Percentiles rank a stretch among this genome's conserved stretches.
phyloP scores from a whole-genome alignment of 2,329 filamentous ascomycete genomes.

The Colletotrichum incanum region DNA sequence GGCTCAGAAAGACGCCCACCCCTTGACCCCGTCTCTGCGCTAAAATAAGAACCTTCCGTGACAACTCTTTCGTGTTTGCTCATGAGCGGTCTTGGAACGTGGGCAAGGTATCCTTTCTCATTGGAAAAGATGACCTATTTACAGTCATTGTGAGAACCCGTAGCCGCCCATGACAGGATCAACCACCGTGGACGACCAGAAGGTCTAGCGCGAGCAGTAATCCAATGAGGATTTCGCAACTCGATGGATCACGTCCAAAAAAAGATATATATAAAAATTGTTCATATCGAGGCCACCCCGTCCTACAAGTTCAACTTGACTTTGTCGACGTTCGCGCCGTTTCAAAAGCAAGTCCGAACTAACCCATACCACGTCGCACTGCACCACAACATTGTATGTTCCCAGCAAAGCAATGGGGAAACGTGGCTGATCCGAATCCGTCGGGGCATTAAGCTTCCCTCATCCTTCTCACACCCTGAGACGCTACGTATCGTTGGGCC shows the following conservation, averaged over 20 bases:
- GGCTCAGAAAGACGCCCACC: not conserved
- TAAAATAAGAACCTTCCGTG: conserved; percentile 3
- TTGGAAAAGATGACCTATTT: not conserved
- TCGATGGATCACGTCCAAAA: not conserved
- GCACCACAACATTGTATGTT: not conserved
- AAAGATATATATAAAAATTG: no score
- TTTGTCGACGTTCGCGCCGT: not conserved
- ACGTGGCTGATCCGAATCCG: conserved; percentile 12
- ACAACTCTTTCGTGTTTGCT: not conserved
- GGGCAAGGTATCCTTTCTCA: not conserved
- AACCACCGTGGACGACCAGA: not conserved
- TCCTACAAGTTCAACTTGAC: not conserved
- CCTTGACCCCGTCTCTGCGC: not conserved
- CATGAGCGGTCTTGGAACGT: not conserved
- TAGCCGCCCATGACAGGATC: not conserved
- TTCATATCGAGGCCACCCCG: not conserved
- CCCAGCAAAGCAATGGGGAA: not conserved
- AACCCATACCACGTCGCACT: not conserved
- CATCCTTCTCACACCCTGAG: not conserved
- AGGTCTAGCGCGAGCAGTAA: not conserved
- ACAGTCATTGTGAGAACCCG: not conserved
- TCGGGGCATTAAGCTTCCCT: conserved; percentile 11
- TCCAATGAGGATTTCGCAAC: not conserved
- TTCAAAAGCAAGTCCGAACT: not conserved
- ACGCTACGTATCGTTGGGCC: not conserved